Evolutionary conservation across 2,329 filamentous ascomycete species (phyloP).

Genomic region (Botryotinia calthae): DNA sequence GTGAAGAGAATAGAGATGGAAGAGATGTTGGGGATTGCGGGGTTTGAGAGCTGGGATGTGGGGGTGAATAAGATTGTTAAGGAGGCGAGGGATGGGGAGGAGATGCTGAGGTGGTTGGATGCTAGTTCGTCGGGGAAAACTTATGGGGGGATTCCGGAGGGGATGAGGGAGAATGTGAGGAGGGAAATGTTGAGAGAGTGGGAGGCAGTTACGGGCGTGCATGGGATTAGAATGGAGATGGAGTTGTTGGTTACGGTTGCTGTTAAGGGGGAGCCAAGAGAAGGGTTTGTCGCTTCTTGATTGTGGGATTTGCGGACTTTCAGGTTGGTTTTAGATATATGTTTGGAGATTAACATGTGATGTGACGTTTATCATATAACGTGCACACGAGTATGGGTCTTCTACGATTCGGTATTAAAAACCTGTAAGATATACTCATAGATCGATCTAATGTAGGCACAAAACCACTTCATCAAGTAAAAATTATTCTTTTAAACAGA

Average conservation of each 20-base stretch:
- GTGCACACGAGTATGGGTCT: not conserved
- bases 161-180: conserved; percentile 15
- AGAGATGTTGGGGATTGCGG: not conserved
- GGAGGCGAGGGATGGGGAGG: conserved; percentile 15
- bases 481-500: too few species aligned
- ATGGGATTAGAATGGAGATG: conserved; percentile 24
- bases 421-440: not conserved
- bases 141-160: conserved; percentile 22
- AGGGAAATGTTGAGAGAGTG: conserved; percentile 24
- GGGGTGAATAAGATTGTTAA: conserved; percentile 21
- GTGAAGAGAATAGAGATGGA: conserved; percentile 18
- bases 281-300: not conserved
- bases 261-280: not conserved
- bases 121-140: conserved; percentile 22
- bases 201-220: conserved; percentile 15
- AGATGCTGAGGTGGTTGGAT: conserved; percentile 23
- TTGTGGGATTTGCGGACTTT: fast-evolving
- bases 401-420: not conserved
- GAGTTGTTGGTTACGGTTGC: conserved; percentile 25
- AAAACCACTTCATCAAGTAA: not conserved
- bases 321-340: not conserved
- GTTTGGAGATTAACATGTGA: not conserved
- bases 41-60: conserved; percentile 14
- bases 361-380: not conserved
- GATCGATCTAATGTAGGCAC: fast-evolving